phyloP scores from a whole-genome alignment of 768 basidiomycete genomes.

The Serendipita sp. region DNA sequence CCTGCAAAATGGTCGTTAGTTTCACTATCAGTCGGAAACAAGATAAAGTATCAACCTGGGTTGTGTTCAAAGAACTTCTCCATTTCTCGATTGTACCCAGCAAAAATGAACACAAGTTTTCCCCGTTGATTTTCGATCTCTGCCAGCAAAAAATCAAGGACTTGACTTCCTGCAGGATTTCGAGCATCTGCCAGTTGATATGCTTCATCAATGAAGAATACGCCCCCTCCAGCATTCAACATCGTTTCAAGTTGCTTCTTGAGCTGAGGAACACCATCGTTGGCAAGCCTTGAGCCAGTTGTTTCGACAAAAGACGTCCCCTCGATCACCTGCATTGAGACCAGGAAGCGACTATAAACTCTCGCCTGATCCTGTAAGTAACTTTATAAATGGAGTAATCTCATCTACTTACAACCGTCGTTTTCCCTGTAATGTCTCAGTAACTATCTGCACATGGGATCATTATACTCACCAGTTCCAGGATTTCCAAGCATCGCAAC shows the following conservation, averaged over 20 bases:
- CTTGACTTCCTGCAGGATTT: constrained; percentile 33
- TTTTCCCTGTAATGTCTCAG: constrained; percentile 35
- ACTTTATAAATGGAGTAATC: not conserved
- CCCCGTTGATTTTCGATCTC: constrained; percentile 63
- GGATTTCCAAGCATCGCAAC: constrained; percentile 52
- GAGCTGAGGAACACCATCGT: constrained; percentile 37
- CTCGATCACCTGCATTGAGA: constrained; percentile 38
- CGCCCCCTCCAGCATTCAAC: constrained; percentile 40
- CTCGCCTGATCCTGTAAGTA: constrained; percentile 24
- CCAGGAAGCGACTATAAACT: constrained; percentile 44
- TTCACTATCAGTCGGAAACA: too few species aligned
- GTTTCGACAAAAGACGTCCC: constrained; percentile 43
- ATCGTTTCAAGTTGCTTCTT: constrained; percentile 35
- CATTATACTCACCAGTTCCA: constrained; percentile 41
- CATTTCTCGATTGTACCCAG: constrained; percentile 59
- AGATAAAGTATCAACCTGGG: constrained; percentile 20
- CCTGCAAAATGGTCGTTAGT: constrained; percentile 20
- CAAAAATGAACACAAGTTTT: constrained; percentile 49
- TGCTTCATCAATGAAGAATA: constrained; percentile 57
- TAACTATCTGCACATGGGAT: not conserved
- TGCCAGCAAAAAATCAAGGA: constrained; percentile 53
- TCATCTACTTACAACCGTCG: constrained; percentile 29
- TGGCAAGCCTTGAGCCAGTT: constrained; percentile 42
- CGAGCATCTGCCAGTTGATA: constrained; percentile 43
- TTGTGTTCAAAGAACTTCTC: constrained; percentile 67